phyloP scores from a whole-genome alignment of 768 basidiomycete genomes.

The Phylloporus sp. region DNA sequence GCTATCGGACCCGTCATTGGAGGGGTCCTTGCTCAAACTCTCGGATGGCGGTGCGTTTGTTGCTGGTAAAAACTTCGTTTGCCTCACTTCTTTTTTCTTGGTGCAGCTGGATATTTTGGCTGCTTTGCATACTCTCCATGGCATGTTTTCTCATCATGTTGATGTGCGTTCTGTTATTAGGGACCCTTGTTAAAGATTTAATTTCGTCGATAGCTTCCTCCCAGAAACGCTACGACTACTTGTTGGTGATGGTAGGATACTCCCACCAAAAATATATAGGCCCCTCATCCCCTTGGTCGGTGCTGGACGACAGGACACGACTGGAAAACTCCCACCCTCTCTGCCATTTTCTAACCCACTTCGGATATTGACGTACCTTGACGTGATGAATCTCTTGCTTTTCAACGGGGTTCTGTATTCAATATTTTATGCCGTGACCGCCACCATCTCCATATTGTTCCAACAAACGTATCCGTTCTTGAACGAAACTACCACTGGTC shows the following conservation, averaged over 20 bases:
- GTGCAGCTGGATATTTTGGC: conserved; percentile 23
- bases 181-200: background rate
- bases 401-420: conserved; percentile 54
- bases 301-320: conserved; percentile 14
- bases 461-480: conserved; percentile 46
- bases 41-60: conserved; percentile 59
- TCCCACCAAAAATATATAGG: conserved; percentile 23
- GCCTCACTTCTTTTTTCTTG: background rate
- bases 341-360: conserved; percentile 37
- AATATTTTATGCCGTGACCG: conserved; percentile 46
- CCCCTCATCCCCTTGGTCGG: conserved; percentile 27
- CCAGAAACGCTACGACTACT: conserved; percentile 20
- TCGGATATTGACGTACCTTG: conserved; percentile 35
- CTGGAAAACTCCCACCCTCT: conserved; percentile 2
- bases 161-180: conserved; percentile 4
- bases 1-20: conserved; percentile 50
- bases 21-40: conserved; percentile 45
- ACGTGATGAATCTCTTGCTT: conserved; percentile 37
- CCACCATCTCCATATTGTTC: conserved; percentile 50
- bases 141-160: conserved; percentile 12
- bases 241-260: conserved; percentile 29
- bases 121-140: conserved; percentile 16
- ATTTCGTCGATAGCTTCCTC: conserved; percentile 17
- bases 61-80: background rate
- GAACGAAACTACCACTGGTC: conserved; percentile 51